Evolutionary conservation across 2,329 filamentous ascomycete species (phyloP), one percentile per base, ranked within the genome.

Genomic region (Xylaria multiplex): DNA sequence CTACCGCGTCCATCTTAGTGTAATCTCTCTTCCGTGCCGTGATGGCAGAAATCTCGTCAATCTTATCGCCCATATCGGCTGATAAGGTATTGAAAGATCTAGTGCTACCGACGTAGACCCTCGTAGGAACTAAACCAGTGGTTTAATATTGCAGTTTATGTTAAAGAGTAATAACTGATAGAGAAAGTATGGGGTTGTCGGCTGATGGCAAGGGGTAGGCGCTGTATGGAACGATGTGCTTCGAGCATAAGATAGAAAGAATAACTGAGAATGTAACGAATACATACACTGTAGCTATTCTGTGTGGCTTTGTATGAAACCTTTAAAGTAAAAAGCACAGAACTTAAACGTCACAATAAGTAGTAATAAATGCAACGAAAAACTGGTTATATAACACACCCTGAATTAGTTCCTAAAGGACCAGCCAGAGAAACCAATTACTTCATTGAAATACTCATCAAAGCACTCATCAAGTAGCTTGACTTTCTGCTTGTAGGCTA

Each of bases 21-120:
- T 5, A 62, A n/a, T 49, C 22, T 56, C 54, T 66, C n/a, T 63
- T 63, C 11, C 30, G 37, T 19, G 32, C n/a, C 7, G 4, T 30
- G n/a, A 13, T 9, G 35, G 59, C 2, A 13, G 52, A 30, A 13
- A 14, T n/a, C 14, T 2, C 13, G 4, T 19, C 2, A 35, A 42
- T 13, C 22, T 43, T 30, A 9, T 13, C 14, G 16, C 14, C 32
- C 19, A 40, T 49, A 7, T 59, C 24, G 22, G 37, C 45, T 11
- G 42, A 24, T 48, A 19, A 9, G 14, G 37, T 37, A 8, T 37
- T 13, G 35, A 9, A 37, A 8, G 35, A 37, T 9, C 35, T 9
- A 4, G 35, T 40, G 37, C 3, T 11, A 22, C 37, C 9, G 30
- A 22, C 1, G 16, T 8, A 2, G n/a, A 37, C 37, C 30, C 37